Evolutionary conservation across 2,329 filamentous ascomycete genomes (phyloP).

Genomic region (Cladorrhinum sp.): DNA sequence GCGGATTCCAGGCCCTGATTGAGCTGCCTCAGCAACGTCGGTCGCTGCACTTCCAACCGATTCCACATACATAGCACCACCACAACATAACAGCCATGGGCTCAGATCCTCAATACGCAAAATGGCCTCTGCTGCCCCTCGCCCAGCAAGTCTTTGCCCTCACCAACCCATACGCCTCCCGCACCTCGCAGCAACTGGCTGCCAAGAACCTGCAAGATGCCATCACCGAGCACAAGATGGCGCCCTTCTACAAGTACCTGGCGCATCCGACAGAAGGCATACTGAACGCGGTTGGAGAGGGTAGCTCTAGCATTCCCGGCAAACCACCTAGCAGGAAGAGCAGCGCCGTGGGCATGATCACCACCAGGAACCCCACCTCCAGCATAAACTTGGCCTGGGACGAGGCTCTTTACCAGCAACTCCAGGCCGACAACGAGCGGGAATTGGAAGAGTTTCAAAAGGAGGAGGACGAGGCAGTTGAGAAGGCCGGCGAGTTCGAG

Average conservation of each 20-base stretch:
- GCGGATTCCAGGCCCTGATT: background rate
- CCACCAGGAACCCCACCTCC: conserved; percentile 62
- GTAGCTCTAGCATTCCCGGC: conserved; percentile 46
- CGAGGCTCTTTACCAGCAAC: conserved; percentile 75
- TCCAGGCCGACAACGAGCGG: conserved; percentile 73
- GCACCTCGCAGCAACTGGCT: conserved; percentile 64
- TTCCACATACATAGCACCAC: conserved; percentile 8
- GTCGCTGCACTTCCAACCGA: background rate
- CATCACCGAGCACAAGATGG: conserved; percentile 82
- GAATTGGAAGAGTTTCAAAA: conserved; percentile 76
- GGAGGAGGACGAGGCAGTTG: conserved; percentile 88
- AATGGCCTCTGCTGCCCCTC: conserved; percentile 77
- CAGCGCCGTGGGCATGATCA: conserved; percentile 68
- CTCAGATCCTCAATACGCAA: conserved; percentile 80
- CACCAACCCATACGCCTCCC: conserved; percentile 72
- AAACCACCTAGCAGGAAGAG: conserved; percentile 65
- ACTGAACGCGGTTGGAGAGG: conserved; percentile 72
- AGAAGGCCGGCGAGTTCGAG: conserved; percentile 95
- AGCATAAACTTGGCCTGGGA: conserved; percentile 82
- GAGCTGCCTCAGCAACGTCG: background rate
- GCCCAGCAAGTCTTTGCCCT: conserved; percentile 84
- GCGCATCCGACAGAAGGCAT: conserved; percentile 80
- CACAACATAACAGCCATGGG: conserved; percentile 54
- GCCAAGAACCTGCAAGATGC: conserved; percentile 76
- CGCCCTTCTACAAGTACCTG: conserved; percentile 79